These are phyloP conservation scores for Microbotryum scabiosae DNA, from an alignment of 1,284 basidiomycete species.

Conservation along the genomic window DNA sequence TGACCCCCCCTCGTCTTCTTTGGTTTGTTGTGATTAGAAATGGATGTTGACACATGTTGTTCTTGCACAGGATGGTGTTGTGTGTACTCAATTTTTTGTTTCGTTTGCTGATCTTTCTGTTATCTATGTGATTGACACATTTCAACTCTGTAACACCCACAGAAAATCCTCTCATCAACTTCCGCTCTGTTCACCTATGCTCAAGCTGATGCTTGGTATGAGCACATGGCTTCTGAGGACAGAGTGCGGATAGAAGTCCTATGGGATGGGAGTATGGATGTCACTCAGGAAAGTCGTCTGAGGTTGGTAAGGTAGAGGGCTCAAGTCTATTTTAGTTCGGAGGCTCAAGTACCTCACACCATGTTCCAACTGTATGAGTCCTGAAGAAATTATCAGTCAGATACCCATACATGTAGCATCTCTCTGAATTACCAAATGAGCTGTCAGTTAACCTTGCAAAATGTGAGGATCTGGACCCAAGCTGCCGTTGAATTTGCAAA, in stretches of 20 bases:
- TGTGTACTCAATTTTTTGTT: not conserved
- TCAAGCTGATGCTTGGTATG: conserved; percentile 27
- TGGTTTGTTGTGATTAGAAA: not conserved
- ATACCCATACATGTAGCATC: too few species aligned
- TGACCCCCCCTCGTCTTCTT: not conserved
- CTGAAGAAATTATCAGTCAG: too few species aligned
- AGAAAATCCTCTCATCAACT: conserved; percentile 14
- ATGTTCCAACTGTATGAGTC: too few species aligned
- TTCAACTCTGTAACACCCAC: not conserved
- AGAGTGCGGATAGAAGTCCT: conserved; percentile 6
- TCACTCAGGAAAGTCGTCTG: too few species aligned
- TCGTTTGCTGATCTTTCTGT: not conserved
- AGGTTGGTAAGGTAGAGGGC: too few species aligned
- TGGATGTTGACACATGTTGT: not conserved
- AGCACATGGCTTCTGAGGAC: conserved; percentile 9
- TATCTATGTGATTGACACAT: not conserved
- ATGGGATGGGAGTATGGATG: conserved; percentile 4
- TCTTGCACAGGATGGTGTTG: conserved; percentile 18
- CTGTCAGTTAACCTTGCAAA: too few species aligned
- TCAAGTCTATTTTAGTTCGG: too few species aligned
- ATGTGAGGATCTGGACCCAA: too few species aligned
- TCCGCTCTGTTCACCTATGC: conserved; percentile 21
- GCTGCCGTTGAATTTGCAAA: too few species aligned
- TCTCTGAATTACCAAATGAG: too few species aligned
- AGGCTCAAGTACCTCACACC: too few species aligned